A percentile compares a stretch with the other conserved stretches of the same genome.
These are phyloP conservation scores for Kappamyces sp. DNA, from an alignment of 192 early-diverging fungal genomes.

Conservation along the genomic window DNA sequence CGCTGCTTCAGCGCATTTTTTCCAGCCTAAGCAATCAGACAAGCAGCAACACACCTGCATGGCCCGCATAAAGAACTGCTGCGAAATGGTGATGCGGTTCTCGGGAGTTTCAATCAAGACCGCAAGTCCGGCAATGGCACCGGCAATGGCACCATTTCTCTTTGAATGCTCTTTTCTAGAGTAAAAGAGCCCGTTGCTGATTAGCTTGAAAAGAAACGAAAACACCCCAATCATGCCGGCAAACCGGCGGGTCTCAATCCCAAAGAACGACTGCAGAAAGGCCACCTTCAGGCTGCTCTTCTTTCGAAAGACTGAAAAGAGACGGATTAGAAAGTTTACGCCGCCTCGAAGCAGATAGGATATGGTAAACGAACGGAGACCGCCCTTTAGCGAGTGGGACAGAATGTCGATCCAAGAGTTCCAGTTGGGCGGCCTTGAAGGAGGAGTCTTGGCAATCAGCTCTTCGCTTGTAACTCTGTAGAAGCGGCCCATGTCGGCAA, in stretches of 20 bases:
- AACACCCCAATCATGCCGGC: constrained; percentile 73
- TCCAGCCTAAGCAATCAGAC: background rate
- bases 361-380: constrained; percentile 42
- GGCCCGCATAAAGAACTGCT: constrained; percentile 36
- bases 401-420: constrained; percentile 22
- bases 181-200: constrained; percentile 53
- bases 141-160: constrained; percentile 32
- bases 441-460: too few species aligned
- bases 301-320: constrained; percentile 36
- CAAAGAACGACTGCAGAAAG: constrained; percentile 23
- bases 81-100: constrained; percentile 35
- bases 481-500: too few species aligned
- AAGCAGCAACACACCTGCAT: constrained; percentile 16
- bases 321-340: constrained; percentile 45
- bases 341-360: constrained; percentile 49
- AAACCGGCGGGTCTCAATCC: constrained; percentile 55
- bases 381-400: constrained; percentile 44
- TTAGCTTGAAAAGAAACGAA: constrained; percentile 65
- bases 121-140: constrained; percentile 28
- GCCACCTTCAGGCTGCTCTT: constrained; percentile 22
- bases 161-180: constrained; percentile 20
- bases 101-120: constrained; percentile 37
- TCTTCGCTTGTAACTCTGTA: too few species aligned
- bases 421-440: constrained; percentile 16
- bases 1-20: constrained; percentile 37